These are phyloP conservation scores for Aspergillus alliaceus DNA, from an alignment of 2,329 filamentous ascomycete genomes.

Conservation along the genomic window DNA sequence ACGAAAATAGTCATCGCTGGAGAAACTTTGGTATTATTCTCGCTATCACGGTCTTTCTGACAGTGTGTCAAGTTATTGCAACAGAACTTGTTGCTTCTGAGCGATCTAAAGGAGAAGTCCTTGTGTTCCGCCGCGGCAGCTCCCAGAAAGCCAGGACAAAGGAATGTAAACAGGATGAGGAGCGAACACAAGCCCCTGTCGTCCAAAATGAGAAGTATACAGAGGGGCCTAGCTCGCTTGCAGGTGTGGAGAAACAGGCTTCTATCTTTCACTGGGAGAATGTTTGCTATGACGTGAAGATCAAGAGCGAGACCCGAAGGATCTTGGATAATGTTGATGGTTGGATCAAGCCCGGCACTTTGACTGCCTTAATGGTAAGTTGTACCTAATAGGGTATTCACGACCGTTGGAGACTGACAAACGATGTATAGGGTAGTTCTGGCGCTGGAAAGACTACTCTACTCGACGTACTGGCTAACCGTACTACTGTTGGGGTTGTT, in stretches of 20 bases:
- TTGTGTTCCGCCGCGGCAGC: constrained; percentile 9
- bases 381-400: not conserved
- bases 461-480: constrained; percentile 56
- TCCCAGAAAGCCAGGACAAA: constrained; percentile 2
- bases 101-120: constrained; percentile 7
- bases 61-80: constrained; percentile 54
- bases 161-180: constrained; percentile 4
- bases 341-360: constrained; percentile 54
- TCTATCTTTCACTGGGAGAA: constrained; percentile 81
- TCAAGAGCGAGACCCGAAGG: constrained; percentile 69
- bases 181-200: not conserved
- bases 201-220: not conserved
- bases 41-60: constrained; percentile 61
- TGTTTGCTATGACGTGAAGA: constrained; percentile 74
- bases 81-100: constrained; percentile 42
- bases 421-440: constrained; percentile 48
- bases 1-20: constrained; percentile 62
- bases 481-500: constrained; percentile 61
- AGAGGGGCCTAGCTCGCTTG: not conserved
- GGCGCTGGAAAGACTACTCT: constrained; percentile 62
- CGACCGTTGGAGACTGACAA: not conserved
- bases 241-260: constrained; percentile 50
- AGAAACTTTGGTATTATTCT: constrained; percentile 67
- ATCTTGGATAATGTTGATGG: constrained; percentile 54
- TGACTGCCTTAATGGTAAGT: constrained; percentile 53